Base-by-base conservation (phyloP, 2,329 filamentous ascomycete species). In the Fusarium pseudoanthophilum region DNA sequence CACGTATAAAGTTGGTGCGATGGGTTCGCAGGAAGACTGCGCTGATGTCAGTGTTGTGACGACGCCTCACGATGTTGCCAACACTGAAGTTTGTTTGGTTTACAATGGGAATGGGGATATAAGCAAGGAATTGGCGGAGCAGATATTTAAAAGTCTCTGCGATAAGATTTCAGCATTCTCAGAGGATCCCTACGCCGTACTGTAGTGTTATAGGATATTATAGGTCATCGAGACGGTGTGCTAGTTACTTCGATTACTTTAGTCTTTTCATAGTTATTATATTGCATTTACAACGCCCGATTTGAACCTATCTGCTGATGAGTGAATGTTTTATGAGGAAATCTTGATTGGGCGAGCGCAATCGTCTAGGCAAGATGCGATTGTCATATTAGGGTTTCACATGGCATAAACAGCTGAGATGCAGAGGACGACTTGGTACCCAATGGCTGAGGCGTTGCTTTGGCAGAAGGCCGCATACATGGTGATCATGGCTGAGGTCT, bases 1-100 rank as follows among this genome's bases (percentile, higher is more conserved):
- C 55, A 66, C 26, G 9, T 77, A 77, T 20, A 16, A 68, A 2
- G 67, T 77, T 53, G 75, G 75, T 7, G 75, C 21, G 2, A 28
- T 76, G 10, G 63, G 56, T 28, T 72, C 74, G 2, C 52, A 74
- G 9, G 69, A 75, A 51, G 75, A 77, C n/a, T 51, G 61, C 5
- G 72, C 72, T 48, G 75, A 77, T 45, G 57, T 77, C 7, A 77
- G 74, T 18, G 64, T 77, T 21, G 70, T 77, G 11, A 77, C 75
- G 7, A 77, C 75, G 4, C 75, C 75, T 10, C 57, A 59, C 4
- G 55, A 70, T 34, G 39, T 46, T 0, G 48, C 51, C 8, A 71
- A 14, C 8, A 67, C 65, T 11, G 75, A 77, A 18, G 66, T 77
- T 2, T 77, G 75, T 39, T 59, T 77, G 37, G 37, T 75, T 14